phyloP scores from a whole-genome alignment of 768 basidiomycete species.

The Boletellus ananas region DNA sequence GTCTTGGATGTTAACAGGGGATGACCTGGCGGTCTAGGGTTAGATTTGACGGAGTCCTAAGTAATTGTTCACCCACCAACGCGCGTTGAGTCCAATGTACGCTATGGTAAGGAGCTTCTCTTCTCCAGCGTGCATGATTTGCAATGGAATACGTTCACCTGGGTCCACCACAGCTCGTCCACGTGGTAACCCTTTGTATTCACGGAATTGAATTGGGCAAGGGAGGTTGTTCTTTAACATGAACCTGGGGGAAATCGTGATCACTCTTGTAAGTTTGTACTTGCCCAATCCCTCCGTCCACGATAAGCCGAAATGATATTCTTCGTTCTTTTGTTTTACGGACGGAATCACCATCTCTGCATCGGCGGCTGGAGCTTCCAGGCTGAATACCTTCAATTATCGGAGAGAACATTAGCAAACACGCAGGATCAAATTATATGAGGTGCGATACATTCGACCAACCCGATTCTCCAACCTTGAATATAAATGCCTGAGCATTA shows the following conservation, averaged over 20 bases:
- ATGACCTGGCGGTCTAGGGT: conserved; percentile 56
- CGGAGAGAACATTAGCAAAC: conserved; percentile 5
- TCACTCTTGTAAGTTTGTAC: conserved; percentile 93
- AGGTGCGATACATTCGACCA: conserved; percentile 75
- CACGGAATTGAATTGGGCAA: conserved; percentile 73
- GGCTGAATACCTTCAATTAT: conserved; percentile 60
- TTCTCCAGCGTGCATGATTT: conserved; percentile 59
- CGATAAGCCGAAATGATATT: conserved; percentile 81
- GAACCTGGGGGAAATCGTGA: conserved; percentile 89
- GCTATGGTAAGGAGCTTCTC: conserved; percentile 82
- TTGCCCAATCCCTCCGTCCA: conserved; percentile 95
- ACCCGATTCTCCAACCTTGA: conserved; percentile 73
- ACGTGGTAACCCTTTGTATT: conserved; percentile 69
- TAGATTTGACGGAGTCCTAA: neutral
- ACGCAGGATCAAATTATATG: neutral
- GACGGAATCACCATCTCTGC: conserved; percentile 73
- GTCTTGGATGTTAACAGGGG: conserved; percentile 88
- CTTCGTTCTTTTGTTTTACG: conserved; percentile 55
- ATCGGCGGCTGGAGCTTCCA: conserved; percentile 93
- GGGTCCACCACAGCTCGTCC: conserved; percentile 61
- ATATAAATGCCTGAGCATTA: conserved; percentile 77
- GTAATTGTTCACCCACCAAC: conserved; percentile 56
- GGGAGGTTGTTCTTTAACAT: conserved; percentile 78
- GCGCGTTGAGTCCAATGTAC: conserved; percentile 76
- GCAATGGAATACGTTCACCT: conserved; percentile 65